Conservation (phyloP, 805 yeast species). For the Nakazawaea holstii region DNA sequence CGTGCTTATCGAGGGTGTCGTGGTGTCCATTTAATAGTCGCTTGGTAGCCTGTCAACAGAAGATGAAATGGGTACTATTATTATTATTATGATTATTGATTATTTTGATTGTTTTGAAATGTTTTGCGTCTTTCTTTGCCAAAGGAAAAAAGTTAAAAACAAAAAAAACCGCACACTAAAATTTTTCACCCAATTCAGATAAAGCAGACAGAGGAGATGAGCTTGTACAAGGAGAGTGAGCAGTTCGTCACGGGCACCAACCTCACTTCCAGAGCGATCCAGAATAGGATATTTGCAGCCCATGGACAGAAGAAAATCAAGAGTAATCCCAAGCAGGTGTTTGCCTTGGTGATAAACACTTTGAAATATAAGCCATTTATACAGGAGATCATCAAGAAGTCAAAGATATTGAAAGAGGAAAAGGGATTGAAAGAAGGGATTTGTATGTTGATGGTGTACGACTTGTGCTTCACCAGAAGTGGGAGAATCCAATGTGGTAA, state of each 20-base stretch:
- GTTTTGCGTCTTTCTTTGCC: neutral
- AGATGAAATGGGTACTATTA: neutral
- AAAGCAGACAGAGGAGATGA: constrained; percentile 20
- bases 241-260: constrained; percentile 29
- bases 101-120: neutral
- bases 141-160: neutral
- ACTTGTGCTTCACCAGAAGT: constrained; percentile 64
- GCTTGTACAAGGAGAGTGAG: constrained; percentile 35
- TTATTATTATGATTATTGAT: neutral
- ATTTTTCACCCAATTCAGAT: constrained; percentile 2
- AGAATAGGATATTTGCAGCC: constrained; percentile 45
- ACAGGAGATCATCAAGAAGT: constrained; percentile 53
- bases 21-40: neutral
- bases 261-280: constrained; percentile 48
- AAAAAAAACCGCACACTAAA: constrained; percentile 5
- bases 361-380: constrained; percentile 66
- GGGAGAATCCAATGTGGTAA: constrained; percentile 89
- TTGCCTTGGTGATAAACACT: constrained; percentile 78
- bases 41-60: too few relatives aligned
- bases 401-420: constrained; percentile 57
- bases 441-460: constrained; percentile 71
- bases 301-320: constrained; percentile 41
- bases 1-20: neutral
- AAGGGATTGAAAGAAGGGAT: constrained; percentile 41
- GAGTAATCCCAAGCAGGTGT: constrained; percentile 78